These are phyloP conservation scores for Mycena pura DNA, from an alignment of 768 basidiomycete genomes.

Conservation along the genomic window DNA sequence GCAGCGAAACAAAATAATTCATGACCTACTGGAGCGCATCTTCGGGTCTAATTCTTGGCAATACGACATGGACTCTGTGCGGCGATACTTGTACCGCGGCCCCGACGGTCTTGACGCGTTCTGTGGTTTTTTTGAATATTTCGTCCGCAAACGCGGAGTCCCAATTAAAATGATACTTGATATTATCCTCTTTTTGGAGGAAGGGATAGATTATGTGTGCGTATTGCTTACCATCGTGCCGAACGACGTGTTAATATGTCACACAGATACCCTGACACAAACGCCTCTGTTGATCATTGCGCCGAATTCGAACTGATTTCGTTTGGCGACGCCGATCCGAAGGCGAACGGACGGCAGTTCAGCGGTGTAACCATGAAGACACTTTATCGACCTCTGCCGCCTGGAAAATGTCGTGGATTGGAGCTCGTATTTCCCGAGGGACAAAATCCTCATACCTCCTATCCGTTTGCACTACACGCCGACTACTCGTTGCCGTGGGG, in stretches of 20 bases:
- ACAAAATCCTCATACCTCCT: neutral
- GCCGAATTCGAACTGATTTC: neutral
- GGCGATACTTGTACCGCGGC: conserved; percentile 3
- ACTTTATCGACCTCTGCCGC: neutral
- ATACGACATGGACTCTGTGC: no score
- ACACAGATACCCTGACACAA: neutral
- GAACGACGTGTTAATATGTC: neutral
- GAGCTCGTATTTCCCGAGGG: neutral
- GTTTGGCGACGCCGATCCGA: no score
- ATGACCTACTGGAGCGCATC: neutral
- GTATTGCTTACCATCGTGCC: neutral
- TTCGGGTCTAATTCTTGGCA: no score
- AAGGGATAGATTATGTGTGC: neutral
- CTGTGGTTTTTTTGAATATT: conserved; percentile 8
- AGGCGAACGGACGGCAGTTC: no score
- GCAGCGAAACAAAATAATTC: neutral
- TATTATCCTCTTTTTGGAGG: conserved; percentile 2
- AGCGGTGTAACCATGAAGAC: no score
- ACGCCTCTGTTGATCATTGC: neutral
- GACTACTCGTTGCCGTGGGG: neutral
- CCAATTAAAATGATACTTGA: neutral
- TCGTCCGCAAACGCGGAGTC: neutral
- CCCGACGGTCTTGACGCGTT: neutral
- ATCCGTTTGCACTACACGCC: neutral
- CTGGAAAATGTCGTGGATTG: neutral